Conservation (phyloP, 2,329 filamentous ascomycete species). For the Scytalidium lignicola region DNA sequence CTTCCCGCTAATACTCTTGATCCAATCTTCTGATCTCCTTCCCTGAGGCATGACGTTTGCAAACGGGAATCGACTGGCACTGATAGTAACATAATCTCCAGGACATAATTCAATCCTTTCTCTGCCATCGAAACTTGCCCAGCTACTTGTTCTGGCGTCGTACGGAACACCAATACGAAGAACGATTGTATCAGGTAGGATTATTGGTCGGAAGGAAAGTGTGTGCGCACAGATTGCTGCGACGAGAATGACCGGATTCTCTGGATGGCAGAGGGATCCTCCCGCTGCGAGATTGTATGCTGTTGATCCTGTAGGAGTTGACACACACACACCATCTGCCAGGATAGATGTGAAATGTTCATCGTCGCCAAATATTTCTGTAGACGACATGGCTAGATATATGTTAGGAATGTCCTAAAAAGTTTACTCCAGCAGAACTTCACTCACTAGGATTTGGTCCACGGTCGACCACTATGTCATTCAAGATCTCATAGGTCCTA, state of each 20-base stretch:
- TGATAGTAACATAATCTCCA: conserved; percentile 81
- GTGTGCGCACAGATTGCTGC: conserved; percentile 95
- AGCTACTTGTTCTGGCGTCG: conserved; percentile 79
- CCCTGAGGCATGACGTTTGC: conserved; percentile 69
- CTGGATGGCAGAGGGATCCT: conserved; percentile 91
- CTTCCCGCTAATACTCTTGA: conserved; percentile 74
- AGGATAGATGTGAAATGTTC: conserved; percentile 88
- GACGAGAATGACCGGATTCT: conserved; percentile 92
- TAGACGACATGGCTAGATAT: conserved; percentile 73
- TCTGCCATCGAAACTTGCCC: conserved; percentile 96
- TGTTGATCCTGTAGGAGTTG: conserved; percentile 90
- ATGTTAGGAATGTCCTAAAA: conserved; percentile 6
- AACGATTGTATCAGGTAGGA: conserved; percentile 93
- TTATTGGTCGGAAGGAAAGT: conserved; percentile 91
- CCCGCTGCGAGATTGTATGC: conserved; percentile 95
- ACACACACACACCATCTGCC: conserved; percentile 89
- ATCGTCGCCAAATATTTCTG: conserved; percentile 90
- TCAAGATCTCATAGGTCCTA: conserved; percentile 82
- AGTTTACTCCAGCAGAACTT: not conserved
- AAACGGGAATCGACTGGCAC: conserved; percentile 75
- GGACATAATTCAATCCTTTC: conserved; percentile 76
- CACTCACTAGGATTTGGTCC: conserved; percentile 86
- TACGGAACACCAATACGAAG: conserved; percentile 92
- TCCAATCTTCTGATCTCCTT: conserved; percentile 70
- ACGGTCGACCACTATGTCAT: conserved; percentile 93